Percentiles rank a stretch among this genome's conserved stretches.
Conservation (phyloP, 179 eudicot species). For the Patellifolia procumbens region DNA sequence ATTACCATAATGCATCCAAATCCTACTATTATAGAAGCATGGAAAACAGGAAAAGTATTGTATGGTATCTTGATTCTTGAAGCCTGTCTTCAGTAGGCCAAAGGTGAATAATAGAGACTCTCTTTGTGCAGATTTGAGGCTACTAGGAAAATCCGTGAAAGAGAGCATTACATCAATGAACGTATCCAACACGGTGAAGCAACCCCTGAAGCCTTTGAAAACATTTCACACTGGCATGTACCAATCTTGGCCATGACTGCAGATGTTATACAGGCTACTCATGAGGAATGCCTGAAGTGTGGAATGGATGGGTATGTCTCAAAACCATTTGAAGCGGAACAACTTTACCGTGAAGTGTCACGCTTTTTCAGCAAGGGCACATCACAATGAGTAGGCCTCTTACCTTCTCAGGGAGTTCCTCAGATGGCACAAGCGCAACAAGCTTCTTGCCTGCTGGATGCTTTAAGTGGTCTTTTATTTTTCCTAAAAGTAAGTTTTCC, state of each 20-base stretch:
- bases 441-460: constrained; percentile 34
- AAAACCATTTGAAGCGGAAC: constrained; percentile 83
- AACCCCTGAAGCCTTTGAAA: constrained; percentile 33
- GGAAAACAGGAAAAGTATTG: neutral
- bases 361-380: constrained; percentile 51
- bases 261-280: constrained; percentile 81
- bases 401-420: constrained; percentile 19
- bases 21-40: neutral
- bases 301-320: constrained; percentile 95
- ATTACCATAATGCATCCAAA: neutral
- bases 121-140: constrained; percentile 70
- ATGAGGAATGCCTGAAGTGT: constrained; percentile 62
- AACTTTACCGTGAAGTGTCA: constrained; percentile 75
- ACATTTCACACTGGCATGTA: constrained; percentile 55
- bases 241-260: constrained; percentile 93
- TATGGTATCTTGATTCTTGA: neutral
- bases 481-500: constrained; percentile 35
- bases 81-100: neutral
- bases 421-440: constrained; percentile 31
- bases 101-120: neutral
- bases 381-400: constrained; percentile 34
- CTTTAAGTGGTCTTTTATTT: constrained; percentile 24
- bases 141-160: constrained; percentile 62
- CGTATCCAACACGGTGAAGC: constrained; percentile 45
- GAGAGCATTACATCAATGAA: constrained; percentile 46